Conservation (phyloP, 1,284 basidiomycete genomes). For the Leccinum fallax region DNA sequence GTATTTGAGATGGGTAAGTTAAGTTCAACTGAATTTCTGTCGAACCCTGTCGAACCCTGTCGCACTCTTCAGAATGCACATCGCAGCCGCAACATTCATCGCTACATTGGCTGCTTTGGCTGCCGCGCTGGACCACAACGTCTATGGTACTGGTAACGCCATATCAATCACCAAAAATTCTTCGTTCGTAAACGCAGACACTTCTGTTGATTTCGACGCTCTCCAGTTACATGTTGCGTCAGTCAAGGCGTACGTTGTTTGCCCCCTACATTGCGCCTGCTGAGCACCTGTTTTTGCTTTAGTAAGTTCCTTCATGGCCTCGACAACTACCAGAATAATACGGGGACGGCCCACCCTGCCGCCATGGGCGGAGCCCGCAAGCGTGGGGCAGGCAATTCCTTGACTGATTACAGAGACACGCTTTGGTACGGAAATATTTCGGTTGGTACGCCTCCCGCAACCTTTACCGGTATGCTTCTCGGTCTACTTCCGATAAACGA, state of each 20-base stretch:
- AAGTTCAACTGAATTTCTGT: neutral
- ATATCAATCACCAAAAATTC: slow-evolving; percentile 19
- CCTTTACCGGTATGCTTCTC: slow-evolving; percentile 14
- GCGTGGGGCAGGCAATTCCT: slow-evolving; percentile 6
- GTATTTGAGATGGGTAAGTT: neutral
- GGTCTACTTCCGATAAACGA: no score
- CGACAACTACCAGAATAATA: slow-evolving; percentile 16
- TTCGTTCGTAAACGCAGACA: slow-evolving; percentile 4
- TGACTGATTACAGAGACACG: slow-evolving; percentile 24
- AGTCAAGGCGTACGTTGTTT: slow-evolving; percentile 9
- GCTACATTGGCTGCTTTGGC: neutral
- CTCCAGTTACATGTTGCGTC: slow-evolving; percentile 10
- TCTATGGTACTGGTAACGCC: neutral
- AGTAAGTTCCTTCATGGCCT: slow-evolving; percentile 19
- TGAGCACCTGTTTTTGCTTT: neutral
- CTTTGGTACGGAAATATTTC: slow-evolving; percentile 36
- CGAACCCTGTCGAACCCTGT: neutral
- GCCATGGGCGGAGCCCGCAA: neutral
- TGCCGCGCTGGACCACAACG: neutral
- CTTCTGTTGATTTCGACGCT: slow-evolving; percentile 10
- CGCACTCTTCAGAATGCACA: neutral
- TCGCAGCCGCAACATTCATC: neutral
- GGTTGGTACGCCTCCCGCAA: slow-evolving; percentile 36
- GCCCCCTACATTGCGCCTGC: neutral
- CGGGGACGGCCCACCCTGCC: slow-evolving; percentile 12